Percentiles rank a stretch among this genome's conserved stretches.
Evolutionary conservation across 331 rosid genomes (phyloP).

Genomic region (Saraca asoca): DNA sequence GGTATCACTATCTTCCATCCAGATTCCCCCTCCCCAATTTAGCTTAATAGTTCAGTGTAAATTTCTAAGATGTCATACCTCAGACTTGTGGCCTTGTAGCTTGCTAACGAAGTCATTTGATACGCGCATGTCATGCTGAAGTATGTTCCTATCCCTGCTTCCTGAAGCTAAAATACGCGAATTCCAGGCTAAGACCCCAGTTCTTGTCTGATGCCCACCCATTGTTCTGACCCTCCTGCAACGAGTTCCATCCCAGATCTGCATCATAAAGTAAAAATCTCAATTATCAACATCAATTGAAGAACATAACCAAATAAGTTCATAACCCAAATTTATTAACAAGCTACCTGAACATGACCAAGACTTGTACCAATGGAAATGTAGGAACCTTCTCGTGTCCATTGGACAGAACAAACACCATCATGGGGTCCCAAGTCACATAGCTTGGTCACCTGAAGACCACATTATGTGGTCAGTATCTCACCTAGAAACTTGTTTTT

Average conservation of each 20-base stretch:
- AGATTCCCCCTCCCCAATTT: no score
- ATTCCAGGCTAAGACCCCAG: constrained; percentile 96
- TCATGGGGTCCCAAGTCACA: constrained; percentile 98
- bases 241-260: constrained; percentile 94
- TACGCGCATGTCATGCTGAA: constrained; percentile 94
- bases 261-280: no score
- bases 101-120: constrained; percentile 68
- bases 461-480: constrained; percentile 3
- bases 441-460: constrained; percentile 79
- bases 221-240: constrained; percentile 93
- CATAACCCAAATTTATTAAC: constrained; percentile 1
- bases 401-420: constrained; percentile 93
- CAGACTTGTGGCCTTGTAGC: constrained; percentile 97
- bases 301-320: no score
- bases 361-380: constrained; percentile 83
- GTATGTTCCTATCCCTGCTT: constrained; percentile 89
- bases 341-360: constrained; percentile 95
- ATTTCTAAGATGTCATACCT: constrained; percentile 45
- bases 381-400: constrained; percentile 95
- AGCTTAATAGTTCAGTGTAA: no score
- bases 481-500: not conserved
- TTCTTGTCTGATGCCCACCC: constrained; percentile 98
- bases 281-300: no score
- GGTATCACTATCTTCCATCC: no score
- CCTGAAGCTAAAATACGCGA: constrained; percentile 91